Evolutionary conservation across 1,139 yeast genomes (phyloP).

Genomic region (Kurtzmaniella quercitrusa): DNA sequence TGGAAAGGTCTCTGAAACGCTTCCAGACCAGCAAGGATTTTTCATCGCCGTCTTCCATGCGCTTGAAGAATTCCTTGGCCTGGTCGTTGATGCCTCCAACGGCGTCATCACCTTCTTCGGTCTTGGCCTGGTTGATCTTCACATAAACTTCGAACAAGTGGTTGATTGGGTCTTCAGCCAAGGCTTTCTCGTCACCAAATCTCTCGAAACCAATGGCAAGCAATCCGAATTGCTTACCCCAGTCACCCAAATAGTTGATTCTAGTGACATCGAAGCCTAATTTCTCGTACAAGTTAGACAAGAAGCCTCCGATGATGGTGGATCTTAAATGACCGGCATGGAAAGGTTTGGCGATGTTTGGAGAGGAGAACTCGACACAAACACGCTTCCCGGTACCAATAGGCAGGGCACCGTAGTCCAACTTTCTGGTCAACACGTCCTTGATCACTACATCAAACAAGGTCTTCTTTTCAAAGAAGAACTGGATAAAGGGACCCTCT

Average conservation of each 20-base stretch:
- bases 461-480: constrained; percentile 66
- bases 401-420: constrained; percentile 70
- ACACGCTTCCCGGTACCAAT: constrained; percentile 71
- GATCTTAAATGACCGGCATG: constrained; percentile 99
- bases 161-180: constrained; percentile 80
- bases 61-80: constrained; percentile 85
- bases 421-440: constrained; percentile 59
- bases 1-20: constrained; percentile 85
- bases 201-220: constrained; percentile 87
- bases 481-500: constrained; percentile 90
- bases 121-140: constrained; percentile 74
- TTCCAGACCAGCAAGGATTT: constrained; percentile 77
- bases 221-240: constrained; percentile 99
- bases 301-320: constrained; percentile 96
- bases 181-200: constrained; percentile 76
- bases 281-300: constrained; percentile 83
- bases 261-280: constrained; percentile 88
- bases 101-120: constrained; percentile 64
- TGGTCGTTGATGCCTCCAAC: constrained; percentile 65
- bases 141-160: constrained; percentile 96
- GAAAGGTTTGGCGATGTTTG: constrained; percentile 98
- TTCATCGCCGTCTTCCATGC: constrained; percentile 92
- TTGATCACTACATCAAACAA: constrained; percentile 67
- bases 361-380: constrained; percentile 89
- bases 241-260: constrained; percentile 94